Conservation (phyloP, 2,329 filamentous ascomycete species). For the Pestalotiopsis sp. region DNA sequence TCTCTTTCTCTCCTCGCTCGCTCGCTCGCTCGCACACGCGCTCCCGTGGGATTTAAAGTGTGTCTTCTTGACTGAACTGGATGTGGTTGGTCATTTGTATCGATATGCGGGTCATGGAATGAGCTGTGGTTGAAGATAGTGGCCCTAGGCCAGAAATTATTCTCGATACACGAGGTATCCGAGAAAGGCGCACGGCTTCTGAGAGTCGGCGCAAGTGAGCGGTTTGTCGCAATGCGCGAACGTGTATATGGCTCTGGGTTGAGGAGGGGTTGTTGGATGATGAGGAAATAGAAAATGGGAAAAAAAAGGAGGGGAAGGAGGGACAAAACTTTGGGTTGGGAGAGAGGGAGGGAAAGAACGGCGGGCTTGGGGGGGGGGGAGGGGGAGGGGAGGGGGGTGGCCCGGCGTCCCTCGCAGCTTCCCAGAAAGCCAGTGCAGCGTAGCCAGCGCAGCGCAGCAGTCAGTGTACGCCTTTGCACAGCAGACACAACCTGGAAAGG, state of each 20-base stretch:
- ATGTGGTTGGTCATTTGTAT: slow-evolving; percentile 57
- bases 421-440: slow-evolving; percentile 16
- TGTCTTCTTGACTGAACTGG: slow-evolving; percentile 59
- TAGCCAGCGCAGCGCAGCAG: slow-evolving; percentile 23
- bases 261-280: slow-evolving; percentile 31
- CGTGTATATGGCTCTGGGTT: slow-evolving; percentile 24
- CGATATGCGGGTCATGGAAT: slow-evolving; percentile 59
- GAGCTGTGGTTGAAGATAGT: slow-evolving; percentile 38
- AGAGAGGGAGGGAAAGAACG: slow-evolving; percentile 25
- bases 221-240: slow-evolving; percentile 23
- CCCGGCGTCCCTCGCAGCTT: not conserved
- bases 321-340: slow-evolving; percentile 26
- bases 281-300: slow-evolving; percentile 27
- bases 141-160: slow-evolving; percentile 34
- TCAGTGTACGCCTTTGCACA: slow-evolving; percentile 8
- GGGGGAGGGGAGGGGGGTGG: not conserved
- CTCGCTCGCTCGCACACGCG: slow-evolving; percentile 59
- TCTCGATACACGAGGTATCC: slow-evolving; percentile 34
- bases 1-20: not conserved
- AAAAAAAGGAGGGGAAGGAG: slow-evolving; percentile 35
- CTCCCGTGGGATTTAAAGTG: slow-evolving; percentile 74
- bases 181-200: slow-evolving; percentile 33
- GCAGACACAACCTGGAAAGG: slow-evolving; percentile 2
- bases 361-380: not conserved
- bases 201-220: slow-evolving; percentile 28